Evolutionary conservation across 163 green algal genomes (phyloP).

Genomic region (Picocystis sp.): DNA sequence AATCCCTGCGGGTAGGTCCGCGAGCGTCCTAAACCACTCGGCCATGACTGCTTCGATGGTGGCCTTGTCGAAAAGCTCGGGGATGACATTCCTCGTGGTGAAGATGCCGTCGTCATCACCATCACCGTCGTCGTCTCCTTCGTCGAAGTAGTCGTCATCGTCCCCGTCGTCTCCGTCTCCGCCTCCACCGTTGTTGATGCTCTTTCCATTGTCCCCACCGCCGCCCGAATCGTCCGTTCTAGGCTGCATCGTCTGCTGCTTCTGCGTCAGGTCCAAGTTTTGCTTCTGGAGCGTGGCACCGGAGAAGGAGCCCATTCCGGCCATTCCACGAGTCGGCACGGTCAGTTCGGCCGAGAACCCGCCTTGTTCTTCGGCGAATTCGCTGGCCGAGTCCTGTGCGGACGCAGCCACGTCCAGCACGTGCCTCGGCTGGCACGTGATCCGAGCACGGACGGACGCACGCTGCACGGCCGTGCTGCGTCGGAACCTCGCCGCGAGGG

Average conservation of each 20-base stretch:
- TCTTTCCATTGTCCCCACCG: constrained; percentile 66
- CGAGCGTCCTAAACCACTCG: constrained; percentile 85
- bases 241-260: constrained; percentile 21
- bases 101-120: constrained; percentile 43
- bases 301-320: no score
- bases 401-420: no score
- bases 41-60: constrained; percentile 66
- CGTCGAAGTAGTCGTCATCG: constrained; percentile 33
- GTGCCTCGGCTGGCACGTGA: no score
- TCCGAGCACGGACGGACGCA: no score
- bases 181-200: constrained; percentile 62
- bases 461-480: no score
- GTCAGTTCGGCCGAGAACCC: no score
- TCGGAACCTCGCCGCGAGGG: no score
- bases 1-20: constrained; percentile 69
- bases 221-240: constrained; percentile 66
- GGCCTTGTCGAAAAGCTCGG: constrained; percentile 73
- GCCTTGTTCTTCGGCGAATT: no score
- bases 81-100: constrained; percentile 31
- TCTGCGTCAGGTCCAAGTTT: constrained; percentile 19
- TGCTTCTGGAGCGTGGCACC: constrained; percentile 5
- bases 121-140: constrained; percentile 49
- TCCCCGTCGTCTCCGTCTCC: constrained; percentile 55
- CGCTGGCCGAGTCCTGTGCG: no score
- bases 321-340: no score